These are phyloP conservation scores for Colletotrichum acutatum DNA, from an alignment of 2,329 filamentous ascomycete genomes.

Conservation along the genomic window DNA sequence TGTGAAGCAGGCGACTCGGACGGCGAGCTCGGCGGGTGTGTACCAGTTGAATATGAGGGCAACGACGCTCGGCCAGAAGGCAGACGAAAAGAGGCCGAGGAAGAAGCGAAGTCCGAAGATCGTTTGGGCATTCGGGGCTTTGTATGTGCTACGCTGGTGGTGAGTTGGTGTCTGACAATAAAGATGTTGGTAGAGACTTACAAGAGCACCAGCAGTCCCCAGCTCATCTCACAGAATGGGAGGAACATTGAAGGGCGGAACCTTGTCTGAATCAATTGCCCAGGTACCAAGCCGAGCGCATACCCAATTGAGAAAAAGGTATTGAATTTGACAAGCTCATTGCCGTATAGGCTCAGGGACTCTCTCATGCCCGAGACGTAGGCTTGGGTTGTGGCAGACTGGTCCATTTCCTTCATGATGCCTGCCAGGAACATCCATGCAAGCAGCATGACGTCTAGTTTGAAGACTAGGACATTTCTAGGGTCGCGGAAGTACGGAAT, in stretches of 20 bases:
- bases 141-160: constrained; percentile 35
- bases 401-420: constrained; percentile 44
- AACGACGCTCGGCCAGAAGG: constrained; percentile 46
- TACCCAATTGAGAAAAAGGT: constrained; percentile 41
- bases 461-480: constrained; percentile 47
- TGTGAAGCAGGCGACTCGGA: constrained; percentile 55
- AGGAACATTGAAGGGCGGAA: constrained; percentile 37
- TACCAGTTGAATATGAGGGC: constrained; percentile 61
- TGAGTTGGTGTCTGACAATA: constrained; percentile 11
- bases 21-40: constrained; percentile 53
- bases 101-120: constrained; percentile 50
- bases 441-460: constrained; percentile 47
- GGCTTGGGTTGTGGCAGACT: constrained; percentile 49
- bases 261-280: constrained; percentile 42
- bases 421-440: constrained; percentile 46
- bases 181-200: background rate
- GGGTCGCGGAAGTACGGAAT: constrained; percentile 44
- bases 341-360: constrained; percentile 46
- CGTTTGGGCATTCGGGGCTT: constrained; percentile 43
- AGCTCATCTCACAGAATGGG: constrained; percentile 51
- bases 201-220: constrained; percentile 41
- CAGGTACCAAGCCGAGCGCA: constrained; percentile 41
- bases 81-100: constrained; percentile 47
- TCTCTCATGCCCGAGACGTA: constrained; percentile 54
- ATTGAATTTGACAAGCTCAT: constrained; percentile 40